Base-by-base conservation (phyloP, 352 stramenopile genomes). In the Pythium volutum region DNA sequence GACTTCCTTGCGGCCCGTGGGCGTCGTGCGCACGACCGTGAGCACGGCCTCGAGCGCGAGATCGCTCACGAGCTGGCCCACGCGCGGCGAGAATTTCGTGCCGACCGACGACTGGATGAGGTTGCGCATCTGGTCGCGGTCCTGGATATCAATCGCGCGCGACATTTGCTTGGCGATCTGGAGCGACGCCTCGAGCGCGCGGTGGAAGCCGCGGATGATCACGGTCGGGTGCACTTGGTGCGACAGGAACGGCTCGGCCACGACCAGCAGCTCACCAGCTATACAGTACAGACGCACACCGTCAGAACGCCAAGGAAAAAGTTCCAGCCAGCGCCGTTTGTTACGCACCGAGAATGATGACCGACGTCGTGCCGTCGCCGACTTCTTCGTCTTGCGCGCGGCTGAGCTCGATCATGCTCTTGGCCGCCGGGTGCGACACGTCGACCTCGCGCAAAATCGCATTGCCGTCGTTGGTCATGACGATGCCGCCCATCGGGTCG, bases 381-480 rank as follows among this genome's bases (percentile, higher is more conserved):
- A 99, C 98, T 79, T 99, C 97, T 75, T 99, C 98, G 76, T 99
- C 97, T 79, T 99, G 97, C 8, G 97, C 96, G 46, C 97, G 81
- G 59, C 84, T 98, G 16, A 99, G 81, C 82, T 99, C 98, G 77
- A 99, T 99, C 97, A 99, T 99, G 72, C 89, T 98, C 82, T 99
- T 99, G 48, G 97, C 97, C 12, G 98, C 98, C 2, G 97, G 96
- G 78, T 99, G 97, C 16, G 89, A 97, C 45, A 99, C 97, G 79
- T 99, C 96, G 50, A 99, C 88, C 70, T 99, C 97, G 25, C 97
- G 91, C 27, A 99, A 81, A 66, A 99, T 99, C 59, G 93, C 97
- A 77, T 99, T 98, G 46, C 97, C 97, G 72, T 99, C 98, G 77
- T 99, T 99, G 45, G 98, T 99, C 76, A 99, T 98, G 57, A 99